Base-by-base conservation (phyloP, 116 monocot species). In the Dioscorea cayenensis region DNA sequence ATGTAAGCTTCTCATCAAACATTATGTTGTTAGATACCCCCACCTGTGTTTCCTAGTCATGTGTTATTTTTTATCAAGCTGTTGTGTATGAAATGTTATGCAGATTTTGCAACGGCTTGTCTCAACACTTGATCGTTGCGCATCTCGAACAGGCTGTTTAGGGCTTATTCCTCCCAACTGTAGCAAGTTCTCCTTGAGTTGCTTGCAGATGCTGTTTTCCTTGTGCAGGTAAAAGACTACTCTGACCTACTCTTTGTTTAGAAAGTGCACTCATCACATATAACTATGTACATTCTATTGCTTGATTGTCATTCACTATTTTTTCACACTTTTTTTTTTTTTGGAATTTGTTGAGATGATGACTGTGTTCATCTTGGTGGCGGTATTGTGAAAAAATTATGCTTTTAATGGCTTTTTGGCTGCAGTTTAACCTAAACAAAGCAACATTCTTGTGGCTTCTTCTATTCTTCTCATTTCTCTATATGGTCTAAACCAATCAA, bases 71-170 rank as follows among this genome's bases (percentile, higher is more conserved):
- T 65, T 49, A 20, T 64, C 43, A 6, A 43, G 11, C 43, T 43
- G 1, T 21, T 14, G 13, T 63, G n/a, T 22, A 63, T 58, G 38
- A 36, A 6, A 55, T 70, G 35, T 48, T 38, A 18, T 80, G 76
- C 77, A 99, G 97, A 81, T 85, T 77, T 77, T 94, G 78, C 78
- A 87, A 51, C 74, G 84, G 29, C 81, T 99, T 64, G 82, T 94
- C 73, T 77, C 76, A 35, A 85, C 89, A 16, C 82, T 99, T 73
- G 99, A 99, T 76, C 86, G 85, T n/a, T 99, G 99, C 87, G 99
- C 91, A 82, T 94, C 94, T 60, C 73, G 99, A 70, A 91, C 91
- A 64, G 89, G 94, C 49, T 89, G 80, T 80, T 87, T 99, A 60
- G 91, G 79, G 38, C 84, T 94, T 35, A 75, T 99, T 80, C 99